phyloP scores from a whole-genome alignment of 1,284 basidiomycete species.

The Cutaneotrichosporon sp. region DNA sequence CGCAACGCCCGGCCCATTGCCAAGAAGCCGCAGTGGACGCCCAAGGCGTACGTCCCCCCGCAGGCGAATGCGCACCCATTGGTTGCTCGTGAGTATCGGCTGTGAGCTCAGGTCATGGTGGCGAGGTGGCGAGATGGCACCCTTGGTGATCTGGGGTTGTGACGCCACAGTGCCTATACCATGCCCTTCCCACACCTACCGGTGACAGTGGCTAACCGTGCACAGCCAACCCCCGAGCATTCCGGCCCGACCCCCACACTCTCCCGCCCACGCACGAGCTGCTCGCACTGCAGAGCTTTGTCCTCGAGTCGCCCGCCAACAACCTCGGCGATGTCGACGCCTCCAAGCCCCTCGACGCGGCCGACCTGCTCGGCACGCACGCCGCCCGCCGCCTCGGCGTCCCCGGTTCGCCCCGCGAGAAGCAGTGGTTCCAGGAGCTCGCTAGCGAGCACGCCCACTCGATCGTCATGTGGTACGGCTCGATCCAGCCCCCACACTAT shows the following conservation, averaged over 20 bases:
- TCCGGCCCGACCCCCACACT: slow-evolving; percentile 35
- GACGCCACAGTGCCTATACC: not conserved
- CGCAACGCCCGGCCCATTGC: slow-evolving; percentile 18
- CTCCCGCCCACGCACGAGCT: slow-evolving; percentile 48
- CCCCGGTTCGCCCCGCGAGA: slow-evolving; percentile 24
- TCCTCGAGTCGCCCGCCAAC: slow-evolving; percentile 42
- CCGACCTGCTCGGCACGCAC: slow-evolving; percentile 37
- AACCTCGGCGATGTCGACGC: slow-evolving; percentile 38
- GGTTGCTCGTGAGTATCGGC: slow-evolving; percentile 21
- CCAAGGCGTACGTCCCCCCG: slow-evolving; percentile 9
- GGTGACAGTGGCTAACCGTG: slow-evolving; percentile 10
- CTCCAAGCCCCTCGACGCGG: slow-evolving; percentile 42
- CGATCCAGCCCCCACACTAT: slow-evolving; percentile 27
- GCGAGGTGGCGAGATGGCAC: no score
- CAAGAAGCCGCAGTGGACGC: slow-evolving; percentile 16
- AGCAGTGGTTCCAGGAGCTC: slow-evolving; percentile 38
- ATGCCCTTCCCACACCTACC: no score
- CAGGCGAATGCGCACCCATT: slow-evolving; percentile 7
- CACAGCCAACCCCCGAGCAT: slow-evolving; percentile 19
- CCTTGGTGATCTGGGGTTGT: not conserved
- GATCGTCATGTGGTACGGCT: slow-evolving; percentile 45
- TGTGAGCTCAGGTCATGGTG: not conserved
- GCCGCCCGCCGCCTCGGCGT: slow-evolving; percentile 30
- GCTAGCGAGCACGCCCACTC: slow-evolving; percentile 32
- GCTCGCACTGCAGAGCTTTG: slow-evolving; percentile 50